Evolutionary conservation across 805 yeast species (phyloP).

Genomic region (Blastobotrys mokoenaii): DNA sequence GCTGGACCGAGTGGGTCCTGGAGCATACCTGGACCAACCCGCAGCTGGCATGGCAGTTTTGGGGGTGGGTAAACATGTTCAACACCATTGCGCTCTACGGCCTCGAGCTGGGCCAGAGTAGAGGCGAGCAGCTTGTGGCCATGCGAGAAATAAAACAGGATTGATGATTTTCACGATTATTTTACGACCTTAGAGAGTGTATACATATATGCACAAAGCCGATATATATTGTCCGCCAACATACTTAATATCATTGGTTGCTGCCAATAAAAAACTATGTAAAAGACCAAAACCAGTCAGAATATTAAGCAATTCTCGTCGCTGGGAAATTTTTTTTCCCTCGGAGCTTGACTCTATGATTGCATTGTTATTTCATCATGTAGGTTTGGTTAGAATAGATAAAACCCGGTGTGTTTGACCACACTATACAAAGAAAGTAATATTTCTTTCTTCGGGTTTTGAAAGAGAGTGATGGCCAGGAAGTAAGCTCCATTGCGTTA

Average conservation of each 20-base stretch:
- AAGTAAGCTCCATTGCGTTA: constrained; percentile 28
- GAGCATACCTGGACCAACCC: constrained; percentile 31
- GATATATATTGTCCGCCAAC: too few species aligned
- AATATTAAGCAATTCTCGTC: constrained; percentile 6
- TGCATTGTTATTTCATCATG: constrained; percentile 21
- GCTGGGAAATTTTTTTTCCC: constrained; percentile 1
- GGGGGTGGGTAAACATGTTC: constrained; percentile 94
- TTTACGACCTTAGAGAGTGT: too few species aligned
- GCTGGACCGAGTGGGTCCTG: not conserved
- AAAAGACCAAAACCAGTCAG: constrained; percentile 1
- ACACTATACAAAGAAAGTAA: constrained; percentile 9
- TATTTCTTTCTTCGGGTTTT: constrained; percentile 1
- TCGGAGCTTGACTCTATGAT: constrained; percentile 29
- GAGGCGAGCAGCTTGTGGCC: not conserved
- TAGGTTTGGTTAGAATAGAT: constrained; percentile 1
- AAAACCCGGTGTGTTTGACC: constrained; percentile 24
- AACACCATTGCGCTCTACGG: constrained; percentile 72
- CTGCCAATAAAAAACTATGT: too few species aligned
- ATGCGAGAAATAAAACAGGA: too few species aligned
- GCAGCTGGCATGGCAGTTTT: constrained; percentile 72
- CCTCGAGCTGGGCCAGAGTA: constrained; percentile 44
- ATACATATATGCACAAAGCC: too few species aligned
- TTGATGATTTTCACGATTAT: too few species aligned
- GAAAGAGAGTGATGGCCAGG: constrained; percentile 16
- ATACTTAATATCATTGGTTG: too few species aligned